Percentiles rank a stretch among this genome's conserved stretches.
These are phyloP conservation scores for Solanum aculeatissimum DNA, from an alignment of 305 asterid species.

Conservation along the genomic window DNA sequence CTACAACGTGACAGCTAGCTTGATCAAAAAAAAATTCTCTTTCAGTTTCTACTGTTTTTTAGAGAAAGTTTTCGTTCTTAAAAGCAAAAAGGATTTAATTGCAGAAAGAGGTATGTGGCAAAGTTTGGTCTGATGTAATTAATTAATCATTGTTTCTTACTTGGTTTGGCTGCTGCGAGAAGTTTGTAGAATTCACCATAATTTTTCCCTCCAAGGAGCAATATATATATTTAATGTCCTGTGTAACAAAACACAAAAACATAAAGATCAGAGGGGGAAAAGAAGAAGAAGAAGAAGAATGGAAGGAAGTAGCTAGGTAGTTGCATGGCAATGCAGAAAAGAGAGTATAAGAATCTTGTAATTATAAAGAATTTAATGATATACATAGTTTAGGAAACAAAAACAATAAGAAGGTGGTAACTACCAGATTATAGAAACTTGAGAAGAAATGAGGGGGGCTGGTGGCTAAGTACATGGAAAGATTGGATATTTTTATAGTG, in stretches of 20 bases:
- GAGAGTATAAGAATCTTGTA: neutral
- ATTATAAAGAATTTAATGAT: neutral
- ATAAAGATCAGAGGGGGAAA: neutral
- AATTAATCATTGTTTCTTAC: neutral
- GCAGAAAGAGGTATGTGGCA: neutral
- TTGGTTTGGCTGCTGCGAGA: neutral
- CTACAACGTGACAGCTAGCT: neutral
- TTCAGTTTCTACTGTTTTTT: neutral
- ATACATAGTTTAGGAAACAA: neutral
- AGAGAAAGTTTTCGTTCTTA: neutral
- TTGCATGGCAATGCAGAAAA: neutral
- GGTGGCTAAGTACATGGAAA: neutral
- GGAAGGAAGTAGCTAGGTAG: neutral
- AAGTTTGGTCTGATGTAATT: neutral
- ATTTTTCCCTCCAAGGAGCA: neutral
- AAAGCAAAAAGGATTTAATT: neutral
- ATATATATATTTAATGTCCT: neutral
- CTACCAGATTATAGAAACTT: neutral
- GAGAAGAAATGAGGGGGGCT: neutral
- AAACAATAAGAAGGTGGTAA: neutral
- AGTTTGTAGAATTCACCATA: neutral
- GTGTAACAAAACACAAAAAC: neutral
- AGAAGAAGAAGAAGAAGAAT: neutral
- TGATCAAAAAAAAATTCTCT: neutral
- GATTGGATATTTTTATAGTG: neutral